Evolutionary conservation across 2,329 filamentous ascomycete species (phyloP), one percentile per base, ranked within the genome.

Genomic region (Phyllosticta capitalensis): DNA sequence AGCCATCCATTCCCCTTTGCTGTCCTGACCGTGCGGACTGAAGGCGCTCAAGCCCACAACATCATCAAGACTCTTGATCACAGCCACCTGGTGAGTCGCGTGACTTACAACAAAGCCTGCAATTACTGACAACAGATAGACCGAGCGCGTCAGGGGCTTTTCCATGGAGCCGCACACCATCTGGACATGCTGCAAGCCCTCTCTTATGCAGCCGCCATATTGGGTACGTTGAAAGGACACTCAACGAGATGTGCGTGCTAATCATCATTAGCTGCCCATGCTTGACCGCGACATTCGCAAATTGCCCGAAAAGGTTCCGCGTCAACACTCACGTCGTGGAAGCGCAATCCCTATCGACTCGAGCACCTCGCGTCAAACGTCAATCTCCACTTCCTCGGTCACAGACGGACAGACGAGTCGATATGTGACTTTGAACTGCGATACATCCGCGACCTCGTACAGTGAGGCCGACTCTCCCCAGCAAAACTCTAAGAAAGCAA

Each of bases 131-230:
- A 9, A 26, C 20, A 9, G 6, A 38, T n/a, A 75, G 72, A 70
- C 73, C 19, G 79, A 82, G 63, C 74, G 79, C 30, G 75, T 82
- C 9, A 73, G 76, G 33, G 79, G 79, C 4, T 82, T 82, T 63
- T 81, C 79, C 1, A 65, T 82, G 9, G 78, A 81, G 65, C 75
- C 76, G 33, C 79, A 82, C 65, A 78, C 79, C 28, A 74, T 82
- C 5, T 80, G 78, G 73, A 70, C 72, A 45, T 76, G 75, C 54
- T 76, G 73, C 64, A 74, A 74, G 61, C 75, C 77, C 2, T 65
- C 62, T 24, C 70, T 73, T 48, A 76, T 81, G 66, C 70, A 75
- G 3, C 67, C 72, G 20, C 79, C 80, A 6, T 74, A 75, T 52
- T 82, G 80, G 79, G 68, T 76, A 66, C 59, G 67, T 65, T 48